phyloP scores from a whole-genome alignment of 495 filamentous ascomycete species.

The Hypoxylon lienhwacheense region DNA sequence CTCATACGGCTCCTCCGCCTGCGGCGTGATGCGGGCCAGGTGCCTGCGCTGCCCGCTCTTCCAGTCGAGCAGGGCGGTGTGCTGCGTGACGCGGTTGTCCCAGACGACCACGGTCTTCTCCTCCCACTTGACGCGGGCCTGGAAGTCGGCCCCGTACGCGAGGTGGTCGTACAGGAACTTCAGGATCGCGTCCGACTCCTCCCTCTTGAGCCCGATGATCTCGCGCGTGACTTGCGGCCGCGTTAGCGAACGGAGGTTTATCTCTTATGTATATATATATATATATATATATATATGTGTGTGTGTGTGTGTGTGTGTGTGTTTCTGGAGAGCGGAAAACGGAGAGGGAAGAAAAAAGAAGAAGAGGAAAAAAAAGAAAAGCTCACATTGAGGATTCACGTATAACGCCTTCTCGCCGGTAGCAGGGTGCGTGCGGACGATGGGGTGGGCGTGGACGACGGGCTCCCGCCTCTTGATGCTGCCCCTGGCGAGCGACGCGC shows the following conservation, averaged over 20 bases:
- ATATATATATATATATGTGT: too few relatives aligned
- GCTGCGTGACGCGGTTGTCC: conserved; percentile 81
- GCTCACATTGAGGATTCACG: conserved; percentile 83
- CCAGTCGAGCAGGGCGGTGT: conserved; percentile 81
- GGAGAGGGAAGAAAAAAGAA: not conserved
- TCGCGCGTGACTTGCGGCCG: conserved; percentile 73
- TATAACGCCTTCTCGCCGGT: conserved; percentile 87
- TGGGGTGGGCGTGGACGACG: conserved; percentile 68
- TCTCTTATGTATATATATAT: too few relatives aligned
- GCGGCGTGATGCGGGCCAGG: conserved; percentile 80
- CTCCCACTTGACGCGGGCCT: conserved; percentile 83
- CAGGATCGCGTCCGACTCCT: conserved; percentile 75
- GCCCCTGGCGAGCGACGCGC: conserved; percentile 55
- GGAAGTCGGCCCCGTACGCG: conserved; percentile 79
- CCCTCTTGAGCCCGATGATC: conserved; percentile 75
- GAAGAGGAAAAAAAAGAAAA: not conserved
- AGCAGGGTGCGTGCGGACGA: conserved; percentile 77
- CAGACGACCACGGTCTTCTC: conserved; percentile 83
- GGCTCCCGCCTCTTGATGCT: conserved; percentile 72
- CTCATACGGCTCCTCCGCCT: conserved; percentile 76
- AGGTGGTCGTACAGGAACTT: conserved; percentile 92
- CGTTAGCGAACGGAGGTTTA: too few relatives aligned
- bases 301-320: too few relatives aligned
- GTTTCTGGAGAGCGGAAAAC: not conserved
- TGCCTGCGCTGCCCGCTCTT: conserved; percentile 75